Evolutionary conservation across 75 land plant species (phyloP), one percentile per base, ranked within the genome.

Genomic region (Adiantum capillusveneris): DNA sequence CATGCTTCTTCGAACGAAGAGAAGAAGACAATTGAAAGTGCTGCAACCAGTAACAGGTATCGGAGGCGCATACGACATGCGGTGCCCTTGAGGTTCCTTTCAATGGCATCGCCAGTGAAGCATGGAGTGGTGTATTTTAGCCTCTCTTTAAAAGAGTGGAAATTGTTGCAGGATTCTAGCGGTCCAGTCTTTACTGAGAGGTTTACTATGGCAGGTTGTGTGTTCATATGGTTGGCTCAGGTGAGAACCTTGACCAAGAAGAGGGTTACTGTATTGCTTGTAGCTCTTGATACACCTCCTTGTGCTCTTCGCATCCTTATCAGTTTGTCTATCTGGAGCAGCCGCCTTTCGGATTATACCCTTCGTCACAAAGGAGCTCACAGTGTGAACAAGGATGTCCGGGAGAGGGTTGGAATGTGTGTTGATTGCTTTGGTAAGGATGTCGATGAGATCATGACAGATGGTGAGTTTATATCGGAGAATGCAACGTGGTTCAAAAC

Each of bases 401-500:
- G 48, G 20, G 62, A 59, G 14, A 41, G 62, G 27, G 45, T 59
- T n/a, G 62, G 46, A 20, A 42, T 59, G 19, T 59, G 62, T 24
- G 5, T 59, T 11, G 62, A 59, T 25, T 58, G 60, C 20, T 59
- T 59, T 59, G 62, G 62, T 1, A 59, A 59, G 48, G 62, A 59
- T 59, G 29, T 59, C 0, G 62, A 59, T 59, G 62, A 43, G 44
- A 42, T 59, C 3, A 7, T 59, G 20, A 22, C 22, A 13, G 62
- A 59, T 13, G 5, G 25, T 43, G 46, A 30, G 20, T 42, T 25
- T 24, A 21, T 59, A 11, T 21, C 18, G 7, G n/a, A 59, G 1
- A 27, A 59, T 59, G 62, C 62, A 19, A 59, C 62, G 7, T 59
- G 62, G 62, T 59, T 59, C 46, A 59, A 59, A 24, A 21, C 62